Evolutionary conservation across 495 filamentous ascomycete species (phyloP), one percentile per base, ranked within the genome.

Genomic region (Neurospora sublineolata): DNA sequence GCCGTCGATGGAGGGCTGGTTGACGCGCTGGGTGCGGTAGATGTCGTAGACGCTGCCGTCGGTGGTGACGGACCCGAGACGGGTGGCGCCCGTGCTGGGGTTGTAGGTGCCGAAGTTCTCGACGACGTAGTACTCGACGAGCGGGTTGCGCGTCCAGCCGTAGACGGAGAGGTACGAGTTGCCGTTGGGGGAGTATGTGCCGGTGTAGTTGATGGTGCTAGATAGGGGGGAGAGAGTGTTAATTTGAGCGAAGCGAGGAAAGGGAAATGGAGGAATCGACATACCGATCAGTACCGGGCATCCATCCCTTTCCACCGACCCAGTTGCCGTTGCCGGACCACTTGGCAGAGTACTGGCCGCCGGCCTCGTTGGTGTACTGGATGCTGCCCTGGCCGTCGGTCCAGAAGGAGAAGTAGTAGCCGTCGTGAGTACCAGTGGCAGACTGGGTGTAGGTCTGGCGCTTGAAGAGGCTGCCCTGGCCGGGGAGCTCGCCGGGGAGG

Each of bases 11-110:
- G 83, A 86, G 14, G 87, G 87, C 79, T 87, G 81, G 78, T 92
- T 86, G 77, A 82, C 81, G 69, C 87, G 89, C 52, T 82, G 81
- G 27, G 84, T 83, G 73, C 83, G 79, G 81, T 87, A 90, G 80
- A 93, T 87, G 72, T 89, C 82, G 82, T 93, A 93, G 10, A 82
- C 86, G 30, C 79, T 79, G 68, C 89, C 90, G 80, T 92, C 90
- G 37, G 77, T 82, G 44, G 76, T 79, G 33, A 92, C 79, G 20
- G 83, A 84, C 68, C 88, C 89, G 72, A 84, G 83, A 75, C 82
- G 79, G 3, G 78, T 79, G 58, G 81, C 82, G 33, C 80, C 85
- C 39, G 77, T 79, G 60, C 82, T 84, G 30, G 87, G 87, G 82
- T 88, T 84, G 81, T 87, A 88, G 40, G 79, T 80, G 75, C 86